phyloP scores from a whole-genome alignment of 805 yeast species.

The Candida insectalens region DNA sequence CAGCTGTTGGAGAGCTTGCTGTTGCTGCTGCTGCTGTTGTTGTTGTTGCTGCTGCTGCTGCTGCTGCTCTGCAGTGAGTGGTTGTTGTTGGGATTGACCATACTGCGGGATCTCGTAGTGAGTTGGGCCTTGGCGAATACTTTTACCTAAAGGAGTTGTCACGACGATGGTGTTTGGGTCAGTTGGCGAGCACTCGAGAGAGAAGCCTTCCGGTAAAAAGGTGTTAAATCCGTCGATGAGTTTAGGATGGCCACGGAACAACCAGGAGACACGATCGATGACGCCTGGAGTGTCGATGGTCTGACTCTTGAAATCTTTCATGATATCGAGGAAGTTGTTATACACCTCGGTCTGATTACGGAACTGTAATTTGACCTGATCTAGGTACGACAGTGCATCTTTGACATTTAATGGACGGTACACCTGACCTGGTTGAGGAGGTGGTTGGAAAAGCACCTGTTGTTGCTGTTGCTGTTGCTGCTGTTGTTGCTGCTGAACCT shows the following conservation, averaged over 20 bases:
- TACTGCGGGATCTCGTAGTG: neutral
- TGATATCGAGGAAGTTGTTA: slow-evolving; percentile 90
- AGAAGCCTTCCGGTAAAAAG: slow-evolving; percentile 92
- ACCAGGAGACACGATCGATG: slow-evolving; percentile 83
- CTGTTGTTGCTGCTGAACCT: neutral
- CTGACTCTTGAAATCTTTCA: slow-evolving; percentile 98
- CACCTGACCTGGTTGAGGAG: slow-evolving; percentile 20
- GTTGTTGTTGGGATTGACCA: too few species aligned
- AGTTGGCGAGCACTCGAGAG: slow-evolving; percentile 86
- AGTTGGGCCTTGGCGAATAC: slow-evolving; percentile 53
- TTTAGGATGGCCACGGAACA: slow-evolving; percentile 88
- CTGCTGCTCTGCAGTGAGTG: slow-evolving; percentile 8
- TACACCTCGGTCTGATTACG: slow-evolving; percentile 90
- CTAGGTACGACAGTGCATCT: slow-evolving; percentile 91
- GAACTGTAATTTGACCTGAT: slow-evolving; percentile 91
- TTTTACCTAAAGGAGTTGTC: slow-evolving; percentile 90
- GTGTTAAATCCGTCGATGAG: slow-evolving; percentile 97
- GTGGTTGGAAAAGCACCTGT: slow-evolving; percentile 9
- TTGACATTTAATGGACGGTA: slow-evolving; percentile 87
- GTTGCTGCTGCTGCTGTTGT: slow-evolving; percentile 5
- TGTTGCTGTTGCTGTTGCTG: neutral
- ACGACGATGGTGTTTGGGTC: slow-evolving; percentile 91
- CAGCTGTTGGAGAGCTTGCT: slow-evolving; percentile 3
- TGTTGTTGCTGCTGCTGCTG: slow-evolving; percentile 16
- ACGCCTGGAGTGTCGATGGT: slow-evolving; percentile 97